A percentile compares a stretch with the other conserved stretches of the same genome.
Conservation (phyloP, 169 alveolate genomes). For the Eimeria acervulina region DNA sequence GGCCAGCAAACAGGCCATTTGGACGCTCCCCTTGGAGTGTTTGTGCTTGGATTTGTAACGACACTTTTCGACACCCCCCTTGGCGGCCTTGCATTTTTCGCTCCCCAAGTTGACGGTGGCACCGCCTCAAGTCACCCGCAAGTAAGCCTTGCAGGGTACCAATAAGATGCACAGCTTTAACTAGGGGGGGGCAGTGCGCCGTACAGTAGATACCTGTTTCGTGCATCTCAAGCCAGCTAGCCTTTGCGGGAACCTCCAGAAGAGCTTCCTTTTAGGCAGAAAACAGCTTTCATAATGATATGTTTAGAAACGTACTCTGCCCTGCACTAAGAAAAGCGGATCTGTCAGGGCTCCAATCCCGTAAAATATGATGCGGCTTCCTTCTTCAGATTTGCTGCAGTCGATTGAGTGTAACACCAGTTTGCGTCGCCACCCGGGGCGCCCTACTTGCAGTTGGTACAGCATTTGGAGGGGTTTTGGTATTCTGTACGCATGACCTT, state of each 20-base stretch:
- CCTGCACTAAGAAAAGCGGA: not conserved
- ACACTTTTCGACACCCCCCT: not conserved
- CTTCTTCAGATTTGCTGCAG: constrained; percentile 42
- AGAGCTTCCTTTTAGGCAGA: not conserved
- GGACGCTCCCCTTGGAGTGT: constrained; percentile 13
- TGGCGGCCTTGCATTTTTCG: constrained; percentile 60
- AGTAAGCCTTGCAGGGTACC: not conserved
- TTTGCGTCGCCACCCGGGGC: constrained; percentile 31
- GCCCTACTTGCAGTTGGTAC: constrained; percentile 53
- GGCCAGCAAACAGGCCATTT: not conserved
- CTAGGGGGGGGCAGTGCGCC: not conserved
- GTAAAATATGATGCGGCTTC: not conserved
- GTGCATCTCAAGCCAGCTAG: not conserved
- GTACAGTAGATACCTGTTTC: not conserved
- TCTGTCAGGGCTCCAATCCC: not conserved
- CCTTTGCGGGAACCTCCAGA: not conserved
- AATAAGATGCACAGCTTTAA: not conserved
- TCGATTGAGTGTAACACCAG: constrained; percentile 45
- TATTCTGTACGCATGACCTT: constrained; percentile 23
- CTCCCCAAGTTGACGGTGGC: constrained; percentile 15
- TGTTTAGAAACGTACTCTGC: not conserved
- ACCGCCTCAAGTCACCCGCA: constrained; percentile 13
- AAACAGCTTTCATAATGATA: not conserved
- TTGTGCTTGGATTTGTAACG: constrained; percentile 41
- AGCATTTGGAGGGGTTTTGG: constrained; percentile 51